Evolutionary conservation across 1,284 basidiomycete species (phyloP), one percentile per base, ranked within the genome.

Genomic region (Pyrrhoderma noxium): DNA sequence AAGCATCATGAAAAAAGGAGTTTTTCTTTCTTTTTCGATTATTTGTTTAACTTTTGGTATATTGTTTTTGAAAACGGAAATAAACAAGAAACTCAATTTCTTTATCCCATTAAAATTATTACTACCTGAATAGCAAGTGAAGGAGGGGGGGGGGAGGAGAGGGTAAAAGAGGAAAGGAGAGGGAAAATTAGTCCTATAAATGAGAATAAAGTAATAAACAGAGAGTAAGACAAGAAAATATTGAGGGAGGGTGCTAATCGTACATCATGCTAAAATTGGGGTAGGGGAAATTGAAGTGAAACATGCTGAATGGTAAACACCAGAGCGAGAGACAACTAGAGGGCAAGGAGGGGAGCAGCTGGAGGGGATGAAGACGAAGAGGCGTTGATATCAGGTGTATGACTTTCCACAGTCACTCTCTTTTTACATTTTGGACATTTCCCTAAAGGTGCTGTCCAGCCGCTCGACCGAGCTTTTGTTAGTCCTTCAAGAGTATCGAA

Each of bases 401-500:
- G 27, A 31, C 38, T 14, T 18, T 23, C 46, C 13, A 31, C 1
- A 18, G 18, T 7, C 38, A 56, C 22, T 18, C n/a, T 22, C 31
- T 48, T 50, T 44, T 36, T 54, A 40, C 55, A 56, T 3, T n/a
- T 44, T 5, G 44, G 25, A 50, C 55, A 56, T 27, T 35, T 44
- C 16, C 40, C 16, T 3, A 40, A 59, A n/a, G 60, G 59, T 40
- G 75, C 61, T n/a, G 69, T 62, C 80, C 79, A 80, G 16, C 81
- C 81, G 45, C 64, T 70, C 43, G 68, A 65, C 55, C 75, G 72
- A 60, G 76, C 74, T 46, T 64, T 67, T 13, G 71, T 67, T n/a
- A 71, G 67, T 51, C 76, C 68, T 37, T 82, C 80, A 47, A 94
- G 71, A 1, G 79, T 78, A 49, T 82, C 79, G 57, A 88, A 94